A percentile compares a stretch with the other conserved stretches of the same genome.
Evolutionary conservation across 768 basidiomycete species (phyloP).

Genomic region (Lactarius deliciosus): DNA sequence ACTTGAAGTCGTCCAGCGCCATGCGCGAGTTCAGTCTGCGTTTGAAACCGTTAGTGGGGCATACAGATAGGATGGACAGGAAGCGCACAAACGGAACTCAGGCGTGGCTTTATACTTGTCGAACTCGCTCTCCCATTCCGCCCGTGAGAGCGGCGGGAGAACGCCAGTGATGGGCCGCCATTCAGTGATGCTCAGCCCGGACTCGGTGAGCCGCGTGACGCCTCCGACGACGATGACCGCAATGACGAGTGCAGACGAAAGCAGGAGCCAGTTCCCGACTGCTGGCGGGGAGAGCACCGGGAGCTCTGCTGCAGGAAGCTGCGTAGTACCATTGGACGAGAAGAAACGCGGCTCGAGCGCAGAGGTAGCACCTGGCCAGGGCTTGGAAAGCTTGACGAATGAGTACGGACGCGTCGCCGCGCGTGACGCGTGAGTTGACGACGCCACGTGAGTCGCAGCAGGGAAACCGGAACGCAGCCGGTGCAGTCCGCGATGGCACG

Average conservation of each 20-base stretch:
- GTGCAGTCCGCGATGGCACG: not conserved
- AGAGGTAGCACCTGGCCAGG: slow-evolving; percentile 12
- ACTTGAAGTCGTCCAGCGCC: slow-evolving; percentile 87
- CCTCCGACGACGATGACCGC: slow-evolving; percentile 95
- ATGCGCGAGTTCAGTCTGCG: slow-evolving; percentile 86
- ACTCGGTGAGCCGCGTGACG: slow-evolving; percentile 94
- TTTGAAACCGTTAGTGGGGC: not conserved
- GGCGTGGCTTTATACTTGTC: slow-evolving; percentile 93
- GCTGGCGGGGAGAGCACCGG: slow-evolving; percentile 64
- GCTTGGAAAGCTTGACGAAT: slow-evolving; percentile 2
- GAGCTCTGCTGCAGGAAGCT: slow-evolving; percentile 34
- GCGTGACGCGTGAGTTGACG: not conserved
- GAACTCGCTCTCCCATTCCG: slow-evolving; percentile 86
- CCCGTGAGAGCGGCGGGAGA: slow-evolving; percentile 72
- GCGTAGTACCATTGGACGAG: slow-evolving; percentile 38
- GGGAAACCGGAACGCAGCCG: not conserved
- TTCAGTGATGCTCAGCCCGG: slow-evolving; percentile 96
- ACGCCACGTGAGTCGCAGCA: not conserved
- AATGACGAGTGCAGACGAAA: slow-evolving; percentile 83
- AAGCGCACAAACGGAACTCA: slow-evolving; percentile 88
- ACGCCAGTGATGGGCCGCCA: slow-evolving; percentile 93
- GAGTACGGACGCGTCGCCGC: slow-evolving; percentile 5
- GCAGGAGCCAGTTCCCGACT: slow-evolving; percentile 83
- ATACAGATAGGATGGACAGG: not conserved
- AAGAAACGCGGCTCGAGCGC: slow-evolving; percentile 41